Evolutionary conservation across 129 eudicot genomes (phyloP), one percentile per base, ranked within the genome.

Genomic region (Tanacetum coccineum): DNA sequence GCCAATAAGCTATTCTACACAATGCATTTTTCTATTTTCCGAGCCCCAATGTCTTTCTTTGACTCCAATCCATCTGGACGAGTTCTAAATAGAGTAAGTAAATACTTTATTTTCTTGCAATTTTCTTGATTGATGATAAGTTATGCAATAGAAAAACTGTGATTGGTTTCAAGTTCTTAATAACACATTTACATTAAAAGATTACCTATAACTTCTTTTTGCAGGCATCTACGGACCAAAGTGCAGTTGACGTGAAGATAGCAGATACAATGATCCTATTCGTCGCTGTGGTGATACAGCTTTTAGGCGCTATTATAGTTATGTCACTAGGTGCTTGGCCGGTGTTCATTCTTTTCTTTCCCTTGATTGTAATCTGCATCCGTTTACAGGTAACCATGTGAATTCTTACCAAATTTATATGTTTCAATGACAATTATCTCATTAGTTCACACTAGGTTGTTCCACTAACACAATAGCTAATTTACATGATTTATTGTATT

Each of bases 21-120:
- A 70, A 92, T 92, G 98, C 98, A 92, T 71, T 51, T 28, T 2
- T 67, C 85, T 73, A 78, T 88, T 62, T 92, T 92, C 36, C 91
- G 98, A 15, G 96, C 98, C 22, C 96, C 98, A 8, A 92, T 92
- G 98, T 85, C 98, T 49, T 92, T 92, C 80, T 92, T 92, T 47
- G 98, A 92, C 79, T 75, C 98, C 73, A 92, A 89, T 3, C 97
- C 97, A 49, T 83, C 90, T 69, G 96, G 97, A 15, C 83, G 97
- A 49, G 74, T 91, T 65, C 78, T 91, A 22, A 91, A 79, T 32
- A 72, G 97, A 75, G 97, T 91, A 79, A 50, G 94, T 50, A 48
- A 67, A 36, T 49, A 48, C 47, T 9, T 57, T 14, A 51, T 17
- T 67, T 49, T 40, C 18, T 54, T 40, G 54, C 19, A 53, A 19